Evolutionary conservation across 2,329 filamentous ascomycete genomes (phyloP).

Genomic region (Plectosphaerella plurivora): DNA sequence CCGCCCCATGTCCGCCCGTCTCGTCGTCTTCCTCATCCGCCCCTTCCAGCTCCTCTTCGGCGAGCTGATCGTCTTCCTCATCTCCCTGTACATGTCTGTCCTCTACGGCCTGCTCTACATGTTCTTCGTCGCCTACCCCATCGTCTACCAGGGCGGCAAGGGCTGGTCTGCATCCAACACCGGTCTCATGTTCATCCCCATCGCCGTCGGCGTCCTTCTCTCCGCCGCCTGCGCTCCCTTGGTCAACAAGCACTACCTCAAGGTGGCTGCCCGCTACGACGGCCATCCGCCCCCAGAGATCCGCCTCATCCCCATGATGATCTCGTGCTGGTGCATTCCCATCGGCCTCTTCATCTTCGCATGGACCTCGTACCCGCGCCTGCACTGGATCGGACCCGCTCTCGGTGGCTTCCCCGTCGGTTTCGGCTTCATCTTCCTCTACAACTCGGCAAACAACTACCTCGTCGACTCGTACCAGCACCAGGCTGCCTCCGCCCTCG

Average conservation of each 20-base stretch:
- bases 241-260: slow-evolving; percentile 79
- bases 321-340: slow-evolving; percentile 66
- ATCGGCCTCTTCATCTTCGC: slow-evolving; percentile 55
- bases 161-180: slow-evolving; percentile 70
- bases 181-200: slow-evolving; percentile 82
- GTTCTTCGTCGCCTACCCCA: slow-evolving; percentile 69
- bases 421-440: slow-evolving; percentile 80
- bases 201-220: slow-evolving; percentile 69
- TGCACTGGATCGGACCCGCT: slow-evolving; percentile 69
- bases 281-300: slow-evolving; percentile 73
- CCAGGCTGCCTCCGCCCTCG: slow-evolving; percentile 76
- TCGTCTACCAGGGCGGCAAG: slow-evolving; percentile 75
- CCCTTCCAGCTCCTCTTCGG: slow-evolving; percentile 82
- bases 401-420: slow-evolving; percentile 69
- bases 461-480: slow-evolving; percentile 60
- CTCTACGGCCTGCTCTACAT: slow-evolving; percentile 72
- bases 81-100: slow-evolving; percentile 81
- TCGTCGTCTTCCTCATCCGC: slow-evolving; percentile 71
- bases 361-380: slow-evolving; percentile 56
- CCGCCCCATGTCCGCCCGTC: slow-evolving; percentile 62
- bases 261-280: slow-evolving; percentile 54
- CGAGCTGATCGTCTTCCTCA: slow-evolving; percentile 81
- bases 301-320: slow-evolving; percentile 80
- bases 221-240: slow-evolving; percentile 65
- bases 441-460: slow-evolving; percentile 75